These are phyloP conservation scores for Senna siamea DNA, from an alignment of 306 rosid species.

Conservation along the genomic window DNA sequence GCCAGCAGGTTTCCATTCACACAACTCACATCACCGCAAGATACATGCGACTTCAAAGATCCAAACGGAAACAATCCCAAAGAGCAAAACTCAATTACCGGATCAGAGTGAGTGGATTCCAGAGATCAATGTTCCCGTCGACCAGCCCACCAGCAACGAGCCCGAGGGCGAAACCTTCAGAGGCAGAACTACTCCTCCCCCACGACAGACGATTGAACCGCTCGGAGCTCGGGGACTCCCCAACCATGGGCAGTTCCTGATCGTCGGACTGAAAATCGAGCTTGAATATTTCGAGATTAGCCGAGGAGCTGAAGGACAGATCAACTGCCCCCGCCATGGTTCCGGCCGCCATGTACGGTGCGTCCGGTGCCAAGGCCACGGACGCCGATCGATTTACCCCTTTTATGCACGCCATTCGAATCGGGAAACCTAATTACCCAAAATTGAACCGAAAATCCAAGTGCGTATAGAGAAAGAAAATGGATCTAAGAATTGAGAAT, in stretches of 20 bases:
- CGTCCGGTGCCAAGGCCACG: slow-evolving; percentile 94
- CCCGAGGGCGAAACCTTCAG: slow-evolving; percentile 72
- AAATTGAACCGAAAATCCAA: not conserved
- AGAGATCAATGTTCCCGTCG: slow-evolving; percentile 88
- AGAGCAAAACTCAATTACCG: slow-evolving; percentile 61
- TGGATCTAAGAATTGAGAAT: slow-evolving; percentile 2
- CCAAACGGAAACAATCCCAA: no score
- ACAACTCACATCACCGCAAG: slow-evolving; percentile 4
- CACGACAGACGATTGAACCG: slow-evolving; percentile 88
- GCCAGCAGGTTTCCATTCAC: slow-evolving; percentile 11
- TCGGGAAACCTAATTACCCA: not conserved
- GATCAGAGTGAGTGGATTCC: slow-evolving; percentile 90
- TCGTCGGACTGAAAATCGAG: slow-evolving; percentile 97
- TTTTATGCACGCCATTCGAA: slow-evolving; percentile 84
- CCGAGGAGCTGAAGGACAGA: slow-evolving; percentile 94
- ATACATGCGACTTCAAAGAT: slow-evolving; percentile 25
- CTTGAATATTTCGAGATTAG: slow-evolving; percentile 88
- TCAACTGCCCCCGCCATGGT: slow-evolving; percentile 99
- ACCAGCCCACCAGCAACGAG: slow-evolving; percentile 93
- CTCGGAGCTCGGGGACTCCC: slow-evolving; percentile 83
- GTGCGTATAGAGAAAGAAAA: not conserved
- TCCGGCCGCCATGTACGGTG: slow-evolving; percentile 92
- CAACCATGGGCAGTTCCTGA: slow-evolving; percentile 76
- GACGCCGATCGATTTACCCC: slow-evolving; percentile 94
- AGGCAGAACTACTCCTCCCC: slow-evolving; percentile 61